Evolutionary conservation across 225 moss, liverwort and hornwort species (phyloP).

Genomic region (Straminergon stramineum): DNA sequence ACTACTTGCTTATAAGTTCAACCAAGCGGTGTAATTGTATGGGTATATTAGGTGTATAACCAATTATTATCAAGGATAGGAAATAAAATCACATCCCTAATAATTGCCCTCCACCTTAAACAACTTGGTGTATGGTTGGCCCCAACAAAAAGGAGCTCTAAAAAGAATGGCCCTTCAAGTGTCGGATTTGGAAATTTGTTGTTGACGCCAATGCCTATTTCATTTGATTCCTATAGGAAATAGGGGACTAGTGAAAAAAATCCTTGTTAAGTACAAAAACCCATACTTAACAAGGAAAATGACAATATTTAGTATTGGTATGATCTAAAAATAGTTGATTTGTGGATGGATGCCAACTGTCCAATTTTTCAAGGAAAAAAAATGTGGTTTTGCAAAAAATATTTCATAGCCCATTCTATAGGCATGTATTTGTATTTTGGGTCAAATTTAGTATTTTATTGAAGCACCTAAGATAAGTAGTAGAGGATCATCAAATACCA

Average conservation of each 20-base stretch:
- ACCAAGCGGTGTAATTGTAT: neutral
- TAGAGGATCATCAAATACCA: neutral
- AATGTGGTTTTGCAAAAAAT: neutral
- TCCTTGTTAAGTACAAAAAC: accelerated
- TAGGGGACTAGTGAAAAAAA: neutral
- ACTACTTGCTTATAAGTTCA: neutral
- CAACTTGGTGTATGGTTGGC: neutral
- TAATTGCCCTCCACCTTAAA: too few species aligned
- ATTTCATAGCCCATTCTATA: neutral
- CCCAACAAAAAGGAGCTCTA: neutral
- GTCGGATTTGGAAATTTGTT: neutral
- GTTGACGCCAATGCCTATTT: neutral
- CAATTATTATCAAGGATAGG: neutral
- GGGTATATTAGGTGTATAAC: neutral
- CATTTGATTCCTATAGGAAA: neutral
- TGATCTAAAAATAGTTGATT: neutral
- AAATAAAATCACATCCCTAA: too few species aligned
- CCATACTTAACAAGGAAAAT: neutral
- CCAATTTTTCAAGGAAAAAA: too few species aligned
- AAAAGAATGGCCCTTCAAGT: accelerated
- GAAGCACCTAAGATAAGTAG: neutral
- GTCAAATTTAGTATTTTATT: neutral
- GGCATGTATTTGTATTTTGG: neutral
- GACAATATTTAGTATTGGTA: accelerated
- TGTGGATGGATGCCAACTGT: neutral